Conservation (phyloP, 192 early-diverging fungal species). For the Mortierella alpina region DNA sequence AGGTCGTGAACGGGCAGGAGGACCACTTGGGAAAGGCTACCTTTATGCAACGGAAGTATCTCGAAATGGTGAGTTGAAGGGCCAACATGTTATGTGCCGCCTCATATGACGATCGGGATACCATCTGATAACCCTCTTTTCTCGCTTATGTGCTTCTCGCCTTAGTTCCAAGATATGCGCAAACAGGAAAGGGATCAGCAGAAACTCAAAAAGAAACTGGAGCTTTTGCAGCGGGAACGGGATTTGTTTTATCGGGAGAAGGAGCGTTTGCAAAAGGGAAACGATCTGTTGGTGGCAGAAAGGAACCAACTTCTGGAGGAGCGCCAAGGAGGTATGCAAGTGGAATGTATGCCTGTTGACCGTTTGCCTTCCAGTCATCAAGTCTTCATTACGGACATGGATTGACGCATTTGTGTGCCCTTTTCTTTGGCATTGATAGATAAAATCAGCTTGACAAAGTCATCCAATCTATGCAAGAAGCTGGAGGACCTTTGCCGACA, state of each 20-base stretch:
- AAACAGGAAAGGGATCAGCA: constrained; percentile 64
- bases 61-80: constrained; percentile 64
- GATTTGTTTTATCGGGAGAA: constrained; percentile 53
- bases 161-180: constrained; percentile 70
- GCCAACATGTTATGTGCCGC: background rate
- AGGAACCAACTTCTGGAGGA: constrained; percentile 6
- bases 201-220: constrained; percentile 59
- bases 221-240: constrained; percentile 61
- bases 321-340: constrained; percentile 2
- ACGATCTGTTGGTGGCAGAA: constrained; percentile 14
- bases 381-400: no score
- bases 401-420: background rate
- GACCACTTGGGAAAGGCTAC: constrained; percentile 58
- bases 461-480: constrained; percentile 58
- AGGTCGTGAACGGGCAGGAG: constrained; percentile 60
- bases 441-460: constrained; percentile 42
- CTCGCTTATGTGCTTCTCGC: background rate
- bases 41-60: constrained; percentile 64
- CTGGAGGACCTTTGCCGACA: constrained; percentile 70
- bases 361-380: no score
- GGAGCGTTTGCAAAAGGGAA: constrained; percentile 15
- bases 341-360: no score
- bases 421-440: constrained; percentile 19
- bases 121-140: background rate
- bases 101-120: background rate